These are phyloP conservation scores for Acanthamoeba healyi DNA, from an alignment of 208 protist species.

Conservation along the genomic window DNA sequence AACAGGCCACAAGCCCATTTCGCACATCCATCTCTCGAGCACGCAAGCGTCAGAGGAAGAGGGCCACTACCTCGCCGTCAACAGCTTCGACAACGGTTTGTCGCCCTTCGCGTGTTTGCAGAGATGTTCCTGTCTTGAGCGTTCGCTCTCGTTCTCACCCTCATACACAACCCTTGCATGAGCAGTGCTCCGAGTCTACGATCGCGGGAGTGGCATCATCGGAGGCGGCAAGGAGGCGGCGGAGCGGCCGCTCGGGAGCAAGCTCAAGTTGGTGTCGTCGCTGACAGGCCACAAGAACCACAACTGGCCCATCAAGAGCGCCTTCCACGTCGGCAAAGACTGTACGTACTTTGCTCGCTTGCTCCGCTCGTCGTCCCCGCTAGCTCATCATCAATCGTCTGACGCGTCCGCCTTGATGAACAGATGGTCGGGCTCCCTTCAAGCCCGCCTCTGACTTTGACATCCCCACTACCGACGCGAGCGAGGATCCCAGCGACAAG, in stretches of 20 bases:
- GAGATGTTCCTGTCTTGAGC: too few species aligned
- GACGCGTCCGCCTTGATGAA: not conserved
- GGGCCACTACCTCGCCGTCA: slow-evolving; percentile 80
- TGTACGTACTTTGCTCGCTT: slow-evolving; percentile 20
- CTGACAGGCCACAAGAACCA: slow-evolving; percentile 82
- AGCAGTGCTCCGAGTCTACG: slow-evolving; percentile 11
- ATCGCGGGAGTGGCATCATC: not conserved
- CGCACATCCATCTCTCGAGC: slow-evolving; percentile 34
- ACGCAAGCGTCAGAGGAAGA: not conserved
- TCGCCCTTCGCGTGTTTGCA: too few species aligned
- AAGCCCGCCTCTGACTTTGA: slow-evolving; percentile 2
- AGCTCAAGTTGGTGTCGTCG: slow-evolving; percentile 66
- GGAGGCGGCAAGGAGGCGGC: slow-evolving; percentile 17
- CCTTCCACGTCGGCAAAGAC: slow-evolving; percentile 80
- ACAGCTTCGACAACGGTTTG: slow-evolving; percentile 80
- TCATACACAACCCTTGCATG: not conserved
- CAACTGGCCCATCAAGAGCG: slow-evolving; percentile 83
- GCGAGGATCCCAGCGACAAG: not conserved
- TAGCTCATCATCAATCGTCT: not conserved
- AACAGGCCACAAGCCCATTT: slow-evolving; percentile 57
- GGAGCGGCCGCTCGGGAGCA: not conserved
- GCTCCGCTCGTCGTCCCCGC: not conserved
- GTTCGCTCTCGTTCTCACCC: not conserved
- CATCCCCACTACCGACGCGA: not conserved
- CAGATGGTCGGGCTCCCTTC: not conserved